Base-by-base conservation (phyloP, 176 grass and related monocot genomes). In the barley (Hordeum vulgare) region DNA sequence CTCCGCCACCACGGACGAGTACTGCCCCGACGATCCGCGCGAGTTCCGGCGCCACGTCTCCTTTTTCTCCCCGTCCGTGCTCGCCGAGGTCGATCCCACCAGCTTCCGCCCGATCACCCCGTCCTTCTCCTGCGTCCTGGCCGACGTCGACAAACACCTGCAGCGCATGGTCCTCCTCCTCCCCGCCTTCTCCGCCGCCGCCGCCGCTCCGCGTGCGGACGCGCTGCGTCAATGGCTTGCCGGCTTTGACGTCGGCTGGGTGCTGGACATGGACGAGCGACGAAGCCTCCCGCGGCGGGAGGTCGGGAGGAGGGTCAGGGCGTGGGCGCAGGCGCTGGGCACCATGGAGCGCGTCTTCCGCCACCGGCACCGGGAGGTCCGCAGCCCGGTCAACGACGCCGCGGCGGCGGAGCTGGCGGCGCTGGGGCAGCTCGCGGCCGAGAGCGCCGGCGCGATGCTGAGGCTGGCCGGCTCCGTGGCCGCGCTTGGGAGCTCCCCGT, bases 321-420 rank as follows among this genome's bases (percentile, higher is more conserved):
- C 39, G 13, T 89, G 88, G 83, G 71, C 64, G 33, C 72, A 44
- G 13, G 78, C 78, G 41, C 42, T 85, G 14, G 11, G 56, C 78
- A 5, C 56, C 25, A 89, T 85, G 83, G 88, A 85, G 6, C 78
- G 44, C 25, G 88, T 82, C 1, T 82, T 85, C 78, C 83, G 83
- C 7, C 78, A 21, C 31, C 24, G 83, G 1, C 83, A 89, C 71
- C 71, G 65, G 72, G 39, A 36, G 40, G 40, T 45, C 7, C 54
- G 80, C 17, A 60, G 6, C 68, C 80, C 36, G 18, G 12, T 44
- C 69, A 63, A 75, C 40, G 81, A 64, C 9, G 70, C 70, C 11
- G 47, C 65, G 3, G 17, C 18, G 10, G 29, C 29, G 62, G 71
- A 85, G 63, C 82, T 80, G 51, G 62, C 29, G 2, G 72, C 78